Evolutionary conservation across 768 basidiomycete species (phyloP), one percentile per base, ranked within the genome.

Genomic region (Solioccasus polychromus): DNA sequence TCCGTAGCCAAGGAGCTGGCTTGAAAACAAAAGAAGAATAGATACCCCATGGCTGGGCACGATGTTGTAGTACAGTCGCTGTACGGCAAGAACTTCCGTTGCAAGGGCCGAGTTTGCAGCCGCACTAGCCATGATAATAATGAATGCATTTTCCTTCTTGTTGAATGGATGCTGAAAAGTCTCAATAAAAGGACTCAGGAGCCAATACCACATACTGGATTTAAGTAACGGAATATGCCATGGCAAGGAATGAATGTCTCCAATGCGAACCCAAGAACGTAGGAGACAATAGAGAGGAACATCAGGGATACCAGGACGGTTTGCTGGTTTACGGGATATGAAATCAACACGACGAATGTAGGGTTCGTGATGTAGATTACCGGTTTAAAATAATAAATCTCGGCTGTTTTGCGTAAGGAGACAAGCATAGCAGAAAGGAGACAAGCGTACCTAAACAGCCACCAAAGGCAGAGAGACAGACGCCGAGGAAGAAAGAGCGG

Each of bases 321-420:
- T 77, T 78, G 77, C 77, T 79, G 37, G 15, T 2, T 28, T 34
- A 9, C 10, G 25, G 14, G 48, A 42, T 12, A 32, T 52, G 12
- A 49, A 23, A 38, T 7, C 8, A 19, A 17, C 12, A 12, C 26
- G 8, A 24, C 62, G 3, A 12, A 19, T 19, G 14, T 17, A 12
- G 10, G 14, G 15, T 15, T 14, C 4, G 28, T 14, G 30, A 26
- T 8, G 8, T 12, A 10, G 10, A 45, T 45, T 53, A 76, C 78
- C 4, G 78, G 77, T 60, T 80, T 79, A 61, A 79, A 81, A 55
- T 80, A 81, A 58, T 79, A 80, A 22, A 81, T 80, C 51, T 81
- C 72, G 26, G 77, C 77, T 78, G 44, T 15, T 26, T 20, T 19
- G 19, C 20, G 19, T 44, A 5, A 42, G 52, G 30, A 37, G 4